A percentile compares a stretch with the other conserved stretches of the same genome.
Conservation (phyloP, 208 protist species). For the Lotmaria passim region DNA sequence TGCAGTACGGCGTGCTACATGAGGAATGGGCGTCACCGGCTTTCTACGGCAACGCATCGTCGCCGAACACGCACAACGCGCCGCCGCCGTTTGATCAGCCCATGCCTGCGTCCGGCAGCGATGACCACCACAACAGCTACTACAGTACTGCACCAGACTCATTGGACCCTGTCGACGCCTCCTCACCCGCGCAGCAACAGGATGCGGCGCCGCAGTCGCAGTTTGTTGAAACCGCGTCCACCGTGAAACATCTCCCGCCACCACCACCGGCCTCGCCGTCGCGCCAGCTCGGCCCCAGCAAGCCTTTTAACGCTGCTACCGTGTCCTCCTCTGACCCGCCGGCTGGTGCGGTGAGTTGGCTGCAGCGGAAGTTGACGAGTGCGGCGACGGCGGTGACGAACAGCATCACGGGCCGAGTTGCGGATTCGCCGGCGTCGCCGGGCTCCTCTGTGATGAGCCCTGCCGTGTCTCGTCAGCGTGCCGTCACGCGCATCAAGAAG, state of each 20-base stretch:
- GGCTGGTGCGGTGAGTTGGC: constrained; percentile 19
- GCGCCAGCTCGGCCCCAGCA: background rate
- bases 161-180: no score
- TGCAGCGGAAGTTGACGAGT: constrained; percentile 24
- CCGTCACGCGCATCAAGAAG: constrained; percentile 27
- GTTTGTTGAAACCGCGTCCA: constrained; percentile 3
- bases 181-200: background rate
- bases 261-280: no score
- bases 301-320: background rate
- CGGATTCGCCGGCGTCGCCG: constrained; percentile 1
- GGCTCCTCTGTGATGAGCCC: constrained; percentile 25
- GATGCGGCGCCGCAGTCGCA: background rate
- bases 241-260: background rate
- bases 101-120: no score
- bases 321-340: background rate
- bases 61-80: constrained; percentile 4
- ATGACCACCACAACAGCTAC: background rate
- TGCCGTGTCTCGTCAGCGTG: constrained; percentile 27
- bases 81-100: constrained; percentile 4
- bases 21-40: constrained; percentile 21
- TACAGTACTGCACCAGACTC: background rate
- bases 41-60: constrained; percentile 13
- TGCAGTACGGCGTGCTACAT: constrained; percentile 41
- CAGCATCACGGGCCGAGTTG: background rate
- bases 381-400: constrained; percentile 13